Evolutionary conservation across 345 rosid species (phyloP).

Genomic region (Geranium rotundifolium): DNA sequence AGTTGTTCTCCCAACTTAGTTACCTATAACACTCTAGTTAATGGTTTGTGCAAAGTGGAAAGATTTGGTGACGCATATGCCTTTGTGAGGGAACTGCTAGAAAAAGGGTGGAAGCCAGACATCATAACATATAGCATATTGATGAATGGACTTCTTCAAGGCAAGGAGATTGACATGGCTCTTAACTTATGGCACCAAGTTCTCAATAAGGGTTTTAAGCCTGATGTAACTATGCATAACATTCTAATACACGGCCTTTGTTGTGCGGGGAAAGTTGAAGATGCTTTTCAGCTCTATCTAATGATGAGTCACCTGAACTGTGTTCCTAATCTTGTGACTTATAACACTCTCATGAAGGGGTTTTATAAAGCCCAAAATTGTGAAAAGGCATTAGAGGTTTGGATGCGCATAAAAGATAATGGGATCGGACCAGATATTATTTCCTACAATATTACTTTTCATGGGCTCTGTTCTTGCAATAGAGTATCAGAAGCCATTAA

Average conservation of each 20-base stretch:
- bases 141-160: slow-evolving; percentile 63
- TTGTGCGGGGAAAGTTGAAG: slow-evolving; percentile 55
- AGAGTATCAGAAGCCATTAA: slow-evolving; percentile 46
- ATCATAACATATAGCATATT: slow-evolving; percentile 63
- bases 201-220: slow-evolving; percentile 44
- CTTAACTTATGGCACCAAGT: slow-evolving; percentile 54
- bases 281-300: slow-evolving; percentile 49
- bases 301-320: slow-evolving; percentile 41
- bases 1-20: slow-evolving; percentile 45
- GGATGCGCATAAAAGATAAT: slow-evolving; percentile 43
- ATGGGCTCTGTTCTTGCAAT: slow-evolving; percentile 64
- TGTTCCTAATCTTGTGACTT: slow-evolving; percentile 69
- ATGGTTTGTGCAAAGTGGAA: slow-evolving; percentile 67
- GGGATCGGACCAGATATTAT: slow-evolving; percentile 64
- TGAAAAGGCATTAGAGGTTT: slow-evolving; percentile 48
- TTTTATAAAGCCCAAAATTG: slow-evolving; percentile 48
- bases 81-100: slow-evolving; percentile 69
- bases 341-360: slow-evolving; percentile 83
- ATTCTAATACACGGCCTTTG: slow-evolving; percentile 75
- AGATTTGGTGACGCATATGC: slow-evolving; percentile 53
- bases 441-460: slow-evolving; percentile 63
- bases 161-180: slow-evolving; percentile 53
- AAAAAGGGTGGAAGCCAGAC: slow-evolving; percentile 60
- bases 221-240: slow-evolving; percentile 66
- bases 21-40: slow-evolving; percentile 59